Percentiles rank a stretch among this genome's conserved stretches.
Conservation (phyloP, 2,329 filamentous ascomycete genomes). For the Allantophomopsis lycopodina region DNA sequence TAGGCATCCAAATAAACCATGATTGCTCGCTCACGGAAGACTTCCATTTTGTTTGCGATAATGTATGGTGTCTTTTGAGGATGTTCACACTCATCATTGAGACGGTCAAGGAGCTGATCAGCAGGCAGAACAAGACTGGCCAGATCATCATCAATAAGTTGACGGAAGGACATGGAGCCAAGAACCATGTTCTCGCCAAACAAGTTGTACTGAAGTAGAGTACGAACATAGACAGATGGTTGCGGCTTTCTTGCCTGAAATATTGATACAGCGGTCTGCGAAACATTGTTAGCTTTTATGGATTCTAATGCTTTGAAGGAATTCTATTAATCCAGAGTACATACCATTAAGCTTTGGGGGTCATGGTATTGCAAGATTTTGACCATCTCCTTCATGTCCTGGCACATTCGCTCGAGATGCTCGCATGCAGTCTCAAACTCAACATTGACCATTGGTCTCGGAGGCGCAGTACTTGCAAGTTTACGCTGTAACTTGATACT, state of each 20-base stretch:
- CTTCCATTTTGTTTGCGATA: constrained; percentile 61
- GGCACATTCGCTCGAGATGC: constrained; percentile 56
- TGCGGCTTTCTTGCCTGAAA: constrained; percentile 73
- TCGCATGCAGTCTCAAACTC: constrained; percentile 57
- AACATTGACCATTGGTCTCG: constrained; percentile 73
- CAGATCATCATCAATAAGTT: constrained; percentile 74
- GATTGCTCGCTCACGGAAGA: constrained; percentile 44
- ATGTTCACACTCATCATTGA: constrained; percentile 64
- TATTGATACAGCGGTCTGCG: constrained; percentile 57
- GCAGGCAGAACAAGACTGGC: constrained; percentile 60
- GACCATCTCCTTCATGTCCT: constrained; percentile 57
- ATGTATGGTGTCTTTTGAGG: constrained; percentile 61
- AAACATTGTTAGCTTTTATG: not conserved
- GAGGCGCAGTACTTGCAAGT: constrained; percentile 85
- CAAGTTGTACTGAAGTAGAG: constrained; percentile 63
- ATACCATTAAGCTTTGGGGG: constrained; percentile 56
- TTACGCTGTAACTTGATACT: constrained; percentile 84
- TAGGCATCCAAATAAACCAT: constrained; percentile 74
- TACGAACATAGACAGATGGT: constrained; percentile 72
- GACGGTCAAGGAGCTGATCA: constrained; percentile 55
- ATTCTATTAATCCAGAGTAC: constrained; percentile 11
- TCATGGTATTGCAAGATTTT: constrained; percentile 55
- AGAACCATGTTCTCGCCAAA: constrained; percentile 60
- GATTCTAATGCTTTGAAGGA: not conserved
- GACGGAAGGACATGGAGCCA: constrained; percentile 52